Conservation (phyloP, 495 filamentous ascomycete species). For the Daldinia decipiens region DNA sequence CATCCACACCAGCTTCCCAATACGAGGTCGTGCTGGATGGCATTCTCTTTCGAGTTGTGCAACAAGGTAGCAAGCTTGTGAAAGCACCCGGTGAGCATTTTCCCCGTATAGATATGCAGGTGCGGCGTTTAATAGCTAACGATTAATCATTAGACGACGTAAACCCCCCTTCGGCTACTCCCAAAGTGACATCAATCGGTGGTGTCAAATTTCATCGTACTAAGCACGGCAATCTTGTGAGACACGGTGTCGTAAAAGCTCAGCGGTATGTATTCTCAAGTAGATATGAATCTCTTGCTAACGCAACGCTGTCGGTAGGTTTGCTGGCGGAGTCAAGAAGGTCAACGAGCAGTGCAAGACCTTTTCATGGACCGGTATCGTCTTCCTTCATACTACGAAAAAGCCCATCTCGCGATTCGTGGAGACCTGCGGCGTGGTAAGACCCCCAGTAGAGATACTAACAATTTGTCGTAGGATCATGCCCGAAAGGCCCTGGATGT, state of each 20-base stretch:
- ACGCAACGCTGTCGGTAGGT: conserved; percentile 49
- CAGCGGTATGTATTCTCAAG: conserved; percentile 66
- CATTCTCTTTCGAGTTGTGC: conserved; percentile 76
- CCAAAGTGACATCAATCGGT: conserved; percentile 78
- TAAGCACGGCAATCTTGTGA: conserved; percentile 90
- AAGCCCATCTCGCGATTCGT: conserved; percentile 43
- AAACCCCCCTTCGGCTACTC: conserved; percentile 74
- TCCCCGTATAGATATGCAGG: background rate
- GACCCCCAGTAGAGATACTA: conserved; percentile 49
- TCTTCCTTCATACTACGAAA: conserved; percentile 51
- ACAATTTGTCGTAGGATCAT: conserved; percentile 70
- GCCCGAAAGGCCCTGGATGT: conserved; percentile 81
- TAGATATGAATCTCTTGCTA: conserved; percentile 10
- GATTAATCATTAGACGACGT: conserved; percentile 65
- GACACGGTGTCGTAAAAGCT: conserved; percentile 73
- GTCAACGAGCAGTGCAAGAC: conserved; percentile 83
- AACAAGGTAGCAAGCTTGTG: conserved; percentile 86
- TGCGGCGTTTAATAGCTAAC: conserved; percentile 49
- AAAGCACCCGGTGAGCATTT: conserved; percentile 71
- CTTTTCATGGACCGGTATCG: conserved; percentile 93
- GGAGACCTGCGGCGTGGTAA: conserved; percentile 49
- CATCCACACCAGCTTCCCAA: conserved; percentile 46
- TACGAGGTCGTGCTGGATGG: conserved; percentile 81
- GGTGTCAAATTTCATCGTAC: conserved; percentile 90
- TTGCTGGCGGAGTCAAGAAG: conserved; percentile 68